phyloP scores from a whole-genome alignment of 257 asterid species.

The Solanum paucissectum region DNA sequence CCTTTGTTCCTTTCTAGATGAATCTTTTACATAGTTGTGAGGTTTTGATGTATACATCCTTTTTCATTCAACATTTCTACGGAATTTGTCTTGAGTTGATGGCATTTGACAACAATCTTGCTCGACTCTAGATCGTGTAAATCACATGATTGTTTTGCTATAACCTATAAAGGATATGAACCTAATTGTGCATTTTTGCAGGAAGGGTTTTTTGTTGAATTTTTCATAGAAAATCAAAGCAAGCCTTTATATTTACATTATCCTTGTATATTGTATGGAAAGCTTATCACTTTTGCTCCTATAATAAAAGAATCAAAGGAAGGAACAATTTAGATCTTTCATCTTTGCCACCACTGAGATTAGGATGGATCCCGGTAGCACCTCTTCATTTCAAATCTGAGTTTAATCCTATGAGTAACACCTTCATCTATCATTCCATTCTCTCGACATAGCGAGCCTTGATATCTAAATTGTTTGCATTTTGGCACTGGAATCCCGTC shows the following conservation, averaged over 20 bases:
- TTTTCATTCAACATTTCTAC: not conserved
- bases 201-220: not conserved
- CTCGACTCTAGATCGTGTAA: not conserved
- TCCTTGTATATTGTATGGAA: not conserved
- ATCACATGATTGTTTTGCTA: not conserved
- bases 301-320: not conserved
- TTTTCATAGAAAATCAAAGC: not conserved
- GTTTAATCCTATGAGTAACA: not conserved
- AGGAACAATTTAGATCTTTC: not conserved
- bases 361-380: not conserved
- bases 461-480: not conserved
- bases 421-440: not conserved
- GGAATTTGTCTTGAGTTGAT: not conserved
- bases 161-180: not conserved
- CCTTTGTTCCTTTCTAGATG: slow-evolving; percentile 1
- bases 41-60: not conserved
- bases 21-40: not conserved
- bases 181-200: not conserved
- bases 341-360: not conserved
- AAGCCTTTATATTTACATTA: not conserved
- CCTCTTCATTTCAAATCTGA: not conserved
- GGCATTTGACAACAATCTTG: not conserved
- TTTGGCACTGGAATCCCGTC: not conserved
- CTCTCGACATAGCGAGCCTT: not conserved
- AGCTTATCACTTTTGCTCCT: not conserved